Percentiles rank a stretch among this genome's conserved stretches.
Evolutionary conservation across 306 rosid species (phyloP).

Genomic region (Glycine latifolia): DNA sequence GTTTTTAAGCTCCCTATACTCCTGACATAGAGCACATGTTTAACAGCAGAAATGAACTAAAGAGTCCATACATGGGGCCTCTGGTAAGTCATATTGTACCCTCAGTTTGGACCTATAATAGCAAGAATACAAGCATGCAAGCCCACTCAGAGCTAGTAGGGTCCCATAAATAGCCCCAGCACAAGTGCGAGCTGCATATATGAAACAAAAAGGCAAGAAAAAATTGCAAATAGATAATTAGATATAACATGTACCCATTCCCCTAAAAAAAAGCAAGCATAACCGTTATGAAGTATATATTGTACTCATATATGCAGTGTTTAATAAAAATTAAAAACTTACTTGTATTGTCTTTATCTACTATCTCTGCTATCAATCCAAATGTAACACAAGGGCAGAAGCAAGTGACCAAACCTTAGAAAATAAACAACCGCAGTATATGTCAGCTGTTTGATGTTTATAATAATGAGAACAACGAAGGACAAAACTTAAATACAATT

Average conservation of each 20-base stretch:
- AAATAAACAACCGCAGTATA: not conserved
- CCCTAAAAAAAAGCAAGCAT: no score
- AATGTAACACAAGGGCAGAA: conserved; percentile 78
- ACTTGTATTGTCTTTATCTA: conserved; percentile 61
- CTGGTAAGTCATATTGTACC: conserved; percentile 70
- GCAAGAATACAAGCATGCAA: conserved; percentile 69
- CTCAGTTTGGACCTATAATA: conserved; percentile 64
- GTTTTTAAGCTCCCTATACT: conserved; percentile 69
- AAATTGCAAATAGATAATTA: not conserved
- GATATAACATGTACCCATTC: not conserved
- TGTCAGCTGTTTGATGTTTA: not conserved
- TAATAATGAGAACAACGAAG: not conserved
- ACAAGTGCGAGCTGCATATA: conserved; percentile 55
- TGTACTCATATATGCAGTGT: not conserved
- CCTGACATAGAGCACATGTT: conserved; percentile 77
- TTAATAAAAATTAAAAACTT: conserved; percentile 36
- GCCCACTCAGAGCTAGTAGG: conserved; percentile 47
- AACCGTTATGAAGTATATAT: no score
- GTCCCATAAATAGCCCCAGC: conserved; percentile 56
- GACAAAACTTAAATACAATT: no score
- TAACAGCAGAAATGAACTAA: conserved; percentile 75
- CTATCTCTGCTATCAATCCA: conserved; percentile 71
- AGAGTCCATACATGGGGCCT: conserved; percentile 75
- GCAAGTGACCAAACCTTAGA: conserved; percentile 67
- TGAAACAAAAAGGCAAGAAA: not conserved